Base-by-base conservation (phyloP, 148 eudicot genomes). In the Vaccinium myrtillus region DNA sequence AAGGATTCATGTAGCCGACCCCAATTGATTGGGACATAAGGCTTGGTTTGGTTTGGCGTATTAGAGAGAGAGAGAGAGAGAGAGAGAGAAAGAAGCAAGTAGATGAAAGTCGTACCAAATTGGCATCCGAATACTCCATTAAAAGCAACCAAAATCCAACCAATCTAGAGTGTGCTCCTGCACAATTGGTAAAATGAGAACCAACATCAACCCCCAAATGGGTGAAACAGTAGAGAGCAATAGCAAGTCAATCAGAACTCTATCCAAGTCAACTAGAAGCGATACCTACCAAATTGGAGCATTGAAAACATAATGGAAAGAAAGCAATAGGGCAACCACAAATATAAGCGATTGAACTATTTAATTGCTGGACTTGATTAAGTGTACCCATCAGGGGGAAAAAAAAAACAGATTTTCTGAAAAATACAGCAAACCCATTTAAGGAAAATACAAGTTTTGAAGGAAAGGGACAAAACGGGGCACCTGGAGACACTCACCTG, bases 91-190 rank as follows among this genome's bases (percentile, higher is more conserved):
- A 27, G 19, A 50, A 7, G 58, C 84, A 67, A 70, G 65, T 30
- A 51, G 67, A 65, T 25, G 59, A 82, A 67, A 75, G 67, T 7
- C 70, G 46, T 75, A 75, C 55, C 79, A 46, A 15, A 7, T 75
- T 30, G 43, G 13, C 39, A 56, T 56, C n/a, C 1, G 8, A 13
- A 36, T 12, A 23, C 55, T n/a, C 14, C 83, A 81, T 54, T 83
- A 55, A 39, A n/a, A 39, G 73, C 6, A 50, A 70, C 14, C 71
- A 43, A 18, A 83, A 23, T 11, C 6, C 32, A 27, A 43, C 16
- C 39, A 83, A 51, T 50, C 73, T 56, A 43, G 58, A 75, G 23
- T 8, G 71, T 21, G 23, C 67, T n/a, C 27, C 84, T 75, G 85
- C 48, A 19, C 58, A 54, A 10, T 32, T 74, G 79, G 36, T 73